phyloP scores from a whole-genome alignment of 345 rosid genomes.

The thale cress (Arabidopsis thaliana) region TAIR10.1 NC_003070.9:18253501-18254000 shows the following conservation, averaged over 20 bases:
- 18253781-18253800: slow-evolving; percentile 80
- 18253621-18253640: slow-evolving; percentile 74
- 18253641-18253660: slow-evolving; percentile 83
- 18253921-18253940: slow-evolving; percentile 10
- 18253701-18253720: slow-evolving; percentile 91
- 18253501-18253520: slow-evolving; percentile 38
- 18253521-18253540: slow-evolving; percentile 90
- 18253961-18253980: slow-evolving; percentile 8
- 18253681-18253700: slow-evolving; percentile 80
- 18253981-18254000: slow-evolving; percentile 5
- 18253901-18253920: slow-evolving; percentile 25
- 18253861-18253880: slow-evolving; percentile 76
- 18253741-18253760: slow-evolving; percentile 91
- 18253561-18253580: slow-evolving; percentile 79
- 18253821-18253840: slow-evolving; percentile 91
- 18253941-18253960: slow-evolving; percentile 26
- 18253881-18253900: slow-evolving; percentile 29
- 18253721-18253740: slow-evolving; percentile 93
- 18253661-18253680: slow-evolving; percentile 89
- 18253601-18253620: slow-evolving; percentile 81
- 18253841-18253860: slow-evolving; percentile 81
- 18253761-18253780: slow-evolving; percentile 78
- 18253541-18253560: slow-evolving; percentile 89
- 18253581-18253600: slow-evolving; percentile 83
- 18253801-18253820: slow-evolving; percentile 98